Evolutionary conservation across 116 monocot genomes (phyloP).

Genomic region (Zostera marina): DNA sequence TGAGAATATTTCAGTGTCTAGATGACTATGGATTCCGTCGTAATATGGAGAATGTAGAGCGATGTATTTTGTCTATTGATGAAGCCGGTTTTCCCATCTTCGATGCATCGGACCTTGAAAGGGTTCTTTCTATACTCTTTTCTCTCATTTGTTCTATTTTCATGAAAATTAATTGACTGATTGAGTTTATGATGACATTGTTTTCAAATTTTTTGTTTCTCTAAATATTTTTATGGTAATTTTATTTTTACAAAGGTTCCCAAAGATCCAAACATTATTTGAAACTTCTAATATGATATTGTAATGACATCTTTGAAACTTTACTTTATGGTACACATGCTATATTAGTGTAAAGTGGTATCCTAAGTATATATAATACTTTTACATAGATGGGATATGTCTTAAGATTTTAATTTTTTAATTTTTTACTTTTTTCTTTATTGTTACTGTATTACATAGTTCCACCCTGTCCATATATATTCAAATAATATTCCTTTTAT

Average conservation of each 20-base stretch:
- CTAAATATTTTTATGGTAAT: too few relatives aligned
- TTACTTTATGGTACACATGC: not conserved
- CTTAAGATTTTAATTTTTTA: not conserved
- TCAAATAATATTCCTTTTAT: not conserved
- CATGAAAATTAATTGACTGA: not conserved
- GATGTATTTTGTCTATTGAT: slow-evolving; percentile 37
- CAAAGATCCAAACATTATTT: too few relatives aligned
- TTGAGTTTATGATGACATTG: not conserved
- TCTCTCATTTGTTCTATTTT: not conserved
- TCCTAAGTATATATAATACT: not conserved
- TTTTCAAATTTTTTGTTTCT: too few relatives aligned
- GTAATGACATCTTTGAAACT: not conserved
- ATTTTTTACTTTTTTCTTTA: too few relatives aligned
- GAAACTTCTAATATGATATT: not conserved
- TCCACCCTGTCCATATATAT: not conserved
- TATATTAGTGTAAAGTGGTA: too few relatives aligned
- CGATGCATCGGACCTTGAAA: slow-evolving; percentile 32
- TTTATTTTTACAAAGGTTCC: too few relatives aligned
- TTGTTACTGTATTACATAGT: not conserved
- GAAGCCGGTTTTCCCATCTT: slow-evolving; percentile 44
- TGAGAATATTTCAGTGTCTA: too few relatives aligned
- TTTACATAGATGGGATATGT: not conserved
- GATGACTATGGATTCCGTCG: slow-evolving; percentile 13
- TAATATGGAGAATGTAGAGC: slow-evolving; percentile 21
- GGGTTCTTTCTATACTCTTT: slow-evolving; percentile 29